Conservation (phyloP, 345 rosid species). For the Tarenaya hassleriana region DNA sequence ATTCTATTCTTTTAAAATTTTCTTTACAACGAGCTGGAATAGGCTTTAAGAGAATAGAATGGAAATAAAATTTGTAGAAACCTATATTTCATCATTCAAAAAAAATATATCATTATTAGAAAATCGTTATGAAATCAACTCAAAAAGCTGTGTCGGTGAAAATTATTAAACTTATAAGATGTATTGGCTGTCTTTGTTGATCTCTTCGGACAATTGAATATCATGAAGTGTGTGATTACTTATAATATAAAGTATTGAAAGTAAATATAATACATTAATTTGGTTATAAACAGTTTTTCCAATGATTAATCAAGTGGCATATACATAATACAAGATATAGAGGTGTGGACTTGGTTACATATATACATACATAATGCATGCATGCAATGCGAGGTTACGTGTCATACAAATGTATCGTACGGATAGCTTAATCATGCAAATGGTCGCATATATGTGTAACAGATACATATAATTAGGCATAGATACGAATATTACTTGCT, state of each 20-base stretch:
- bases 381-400: no score
- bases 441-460: no score
- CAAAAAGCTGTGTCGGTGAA: constrained; percentile 27
- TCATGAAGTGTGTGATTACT: constrained; percentile 4
- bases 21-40: neutral
- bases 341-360: no score
- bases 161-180: constrained; percentile 7
- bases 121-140: constrained; percentile 4
- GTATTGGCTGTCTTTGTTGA: constrained; percentile 19
- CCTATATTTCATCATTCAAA: no score
- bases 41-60: neutral
- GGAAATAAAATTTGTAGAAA: neutral
- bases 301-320: constrained; percentile 4
- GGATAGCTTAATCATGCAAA: no score
- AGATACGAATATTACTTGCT: no score
- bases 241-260: constrained; percentile 13
- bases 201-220: constrained; percentile 5
- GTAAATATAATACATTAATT: constrained; percentile 7
- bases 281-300: constrained; percentile 1
- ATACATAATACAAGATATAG: neutral
- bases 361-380: no score
- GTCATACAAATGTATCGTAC: no score
- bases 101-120: neutral
- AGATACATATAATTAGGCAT: no score
- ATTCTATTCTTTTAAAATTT: neutral